A percentile compares a stretch with the other conserved stretches of the same genome.
Evolutionary conservation across 106 monocot genomes (phyloP).

Genomic region (Acorus calamus): DNA sequence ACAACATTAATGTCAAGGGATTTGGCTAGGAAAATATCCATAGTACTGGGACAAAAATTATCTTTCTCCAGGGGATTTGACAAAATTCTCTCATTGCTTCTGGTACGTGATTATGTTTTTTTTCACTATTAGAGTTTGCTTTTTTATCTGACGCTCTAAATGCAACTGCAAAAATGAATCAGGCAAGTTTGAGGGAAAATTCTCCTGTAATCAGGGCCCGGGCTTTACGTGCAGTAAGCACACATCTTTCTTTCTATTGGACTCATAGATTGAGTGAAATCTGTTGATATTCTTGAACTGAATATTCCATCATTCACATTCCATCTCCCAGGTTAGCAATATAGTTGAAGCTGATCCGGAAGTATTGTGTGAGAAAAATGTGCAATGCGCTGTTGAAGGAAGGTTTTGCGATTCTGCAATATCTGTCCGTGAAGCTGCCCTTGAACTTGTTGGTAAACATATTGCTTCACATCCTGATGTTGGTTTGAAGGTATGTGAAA

Average conservation of each 20-base stretch:
- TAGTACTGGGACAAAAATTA: slow-evolving; percentile 71
- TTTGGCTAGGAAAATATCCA: slow-evolving; percentile 76
- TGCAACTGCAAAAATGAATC: not conserved
- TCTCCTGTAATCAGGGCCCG: slow-evolving; percentile 86
- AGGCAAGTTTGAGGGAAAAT: slow-evolving; percentile 97
- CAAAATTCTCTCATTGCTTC: slow-evolving; percentile 72
- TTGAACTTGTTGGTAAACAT: slow-evolving; percentile 98
- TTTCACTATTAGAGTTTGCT: not conserved
- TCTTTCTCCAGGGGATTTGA: slow-evolving; percentile 97
- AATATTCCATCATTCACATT: not conserved
- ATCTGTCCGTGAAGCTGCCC: slow-evolving; percentile 94
- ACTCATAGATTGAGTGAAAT: not conserved
- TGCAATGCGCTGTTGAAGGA: slow-evolving; percentile 96
- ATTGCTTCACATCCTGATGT: slow-evolving; percentile 99
- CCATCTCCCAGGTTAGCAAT: slow-evolving; percentile 50
- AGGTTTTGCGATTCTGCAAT: slow-evolving; percentile 98
- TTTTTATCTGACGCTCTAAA: too few relatives aligned
- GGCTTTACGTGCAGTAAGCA: slow-evolving; percentile 89
- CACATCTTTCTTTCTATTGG: not conserved
- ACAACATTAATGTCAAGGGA: slow-evolving; percentile 46
- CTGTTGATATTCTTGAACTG: not conserved
- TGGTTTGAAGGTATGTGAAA: slow-evolving; percentile 67
- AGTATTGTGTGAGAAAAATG: slow-evolving; percentile 84
- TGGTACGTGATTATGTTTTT: slow-evolving; percentile 39
- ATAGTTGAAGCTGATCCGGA: slow-evolving; percentile 99